Evolutionary conservation across 768 basidiomycete genomes (phyloP).

Genomic region (Boletellus ananiceps): DNA sequence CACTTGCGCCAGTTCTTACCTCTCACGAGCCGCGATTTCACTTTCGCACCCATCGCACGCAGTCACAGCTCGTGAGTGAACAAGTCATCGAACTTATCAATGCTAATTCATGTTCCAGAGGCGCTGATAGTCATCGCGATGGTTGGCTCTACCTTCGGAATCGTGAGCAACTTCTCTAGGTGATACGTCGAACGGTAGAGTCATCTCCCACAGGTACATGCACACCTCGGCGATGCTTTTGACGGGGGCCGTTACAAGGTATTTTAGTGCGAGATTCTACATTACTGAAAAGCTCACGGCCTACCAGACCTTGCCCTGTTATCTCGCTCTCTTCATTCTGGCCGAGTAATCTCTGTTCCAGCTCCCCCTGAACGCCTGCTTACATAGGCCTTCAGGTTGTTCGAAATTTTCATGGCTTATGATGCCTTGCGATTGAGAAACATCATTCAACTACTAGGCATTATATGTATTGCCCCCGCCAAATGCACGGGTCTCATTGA

Average conservation of each 20-base stretch:
- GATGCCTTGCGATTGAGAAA: slow-evolving; percentile 81
- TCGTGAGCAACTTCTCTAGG: slow-evolving; percentile 38
- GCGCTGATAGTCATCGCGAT: slow-evolving; percentile 70
- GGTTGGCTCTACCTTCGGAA: slow-evolving; percentile 66
- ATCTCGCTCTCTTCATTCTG: slow-evolving; percentile 76
- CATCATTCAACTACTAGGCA: slow-evolving; percentile 71
- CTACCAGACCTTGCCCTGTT: slow-evolving; percentile 71
- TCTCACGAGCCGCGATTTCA: slow-evolving; percentile 2
- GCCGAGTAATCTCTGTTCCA: slow-evolving; percentile 55
- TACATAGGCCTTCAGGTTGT: slow-evolving; percentile 46
- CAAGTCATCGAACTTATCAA: neutral
- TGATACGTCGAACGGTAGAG: slow-evolving; percentile 2
- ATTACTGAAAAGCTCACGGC: slow-evolving; percentile 10
- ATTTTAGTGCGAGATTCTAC: neutral
- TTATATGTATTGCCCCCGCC: slow-evolving; percentile 49
- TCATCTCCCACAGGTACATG: slow-evolving; percentile 43
- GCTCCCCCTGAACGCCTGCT: neutral
- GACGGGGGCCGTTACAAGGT: slow-evolving; percentile 50
- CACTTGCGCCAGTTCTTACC: neutral
- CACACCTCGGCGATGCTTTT: slow-evolving; percentile 21
- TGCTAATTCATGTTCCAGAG: slow-evolving; percentile 41
- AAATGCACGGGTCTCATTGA: neutral
- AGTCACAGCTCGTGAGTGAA: slow-evolving; percentile 59
- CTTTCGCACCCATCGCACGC: slow-evolving; percentile 19
- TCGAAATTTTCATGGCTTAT: slow-evolving; percentile 74